Conservation (phyloP, 192 early-diverging fungal species). For the Backusella sp. region DNA sequence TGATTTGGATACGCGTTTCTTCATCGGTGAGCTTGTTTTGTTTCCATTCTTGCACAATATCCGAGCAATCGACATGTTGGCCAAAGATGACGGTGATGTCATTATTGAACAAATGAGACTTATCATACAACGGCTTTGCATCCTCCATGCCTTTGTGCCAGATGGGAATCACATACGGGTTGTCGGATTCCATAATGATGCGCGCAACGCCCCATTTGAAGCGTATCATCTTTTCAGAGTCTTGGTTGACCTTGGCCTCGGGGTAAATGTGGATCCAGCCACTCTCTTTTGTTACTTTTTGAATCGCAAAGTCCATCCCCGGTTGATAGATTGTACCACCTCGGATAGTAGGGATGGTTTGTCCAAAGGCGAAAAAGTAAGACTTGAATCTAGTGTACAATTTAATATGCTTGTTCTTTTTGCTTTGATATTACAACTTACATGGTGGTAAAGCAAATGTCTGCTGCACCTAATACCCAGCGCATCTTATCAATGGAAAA, state of each 20-base stretch:
- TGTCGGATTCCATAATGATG: conserved; percentile 76
- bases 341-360: conserved; percentile 80
- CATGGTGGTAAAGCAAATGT: conserved; percentile 79
- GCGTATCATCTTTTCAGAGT: conserved; percentile 43
- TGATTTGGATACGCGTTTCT: conserved; percentile 53
- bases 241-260: conserved; percentile 74
- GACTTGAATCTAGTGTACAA: conserved; percentile 36
- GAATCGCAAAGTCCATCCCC: conserved; percentile 74
- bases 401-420: not conserved
- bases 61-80: conserved; percentile 68
- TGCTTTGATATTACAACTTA: conserved; percentile 31
- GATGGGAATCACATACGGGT: conserved; percentile 70
- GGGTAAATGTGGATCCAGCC: conserved; percentile 92
- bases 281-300: conserved; percentile 52
- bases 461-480: conserved; percentile 86
- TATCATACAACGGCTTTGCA: conserved; percentile 54
- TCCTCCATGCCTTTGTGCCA: conserved; percentile 66
- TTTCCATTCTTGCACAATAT: conserved; percentile 55
- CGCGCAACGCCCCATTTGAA: conserved; percentile 91
- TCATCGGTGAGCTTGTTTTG: conserved; percentile 46
- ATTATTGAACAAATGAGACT: conserved; percentile 51
- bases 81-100: conserved; percentile 67
- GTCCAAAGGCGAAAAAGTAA: conserved; percentile 73
- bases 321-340: conserved; percentile 87
- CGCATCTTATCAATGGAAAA: conserved; percentile 54